Base-by-base conservation (phyloP, 2,329 filamentous ascomycete species). In the Nothophoma quercina region DNA sequence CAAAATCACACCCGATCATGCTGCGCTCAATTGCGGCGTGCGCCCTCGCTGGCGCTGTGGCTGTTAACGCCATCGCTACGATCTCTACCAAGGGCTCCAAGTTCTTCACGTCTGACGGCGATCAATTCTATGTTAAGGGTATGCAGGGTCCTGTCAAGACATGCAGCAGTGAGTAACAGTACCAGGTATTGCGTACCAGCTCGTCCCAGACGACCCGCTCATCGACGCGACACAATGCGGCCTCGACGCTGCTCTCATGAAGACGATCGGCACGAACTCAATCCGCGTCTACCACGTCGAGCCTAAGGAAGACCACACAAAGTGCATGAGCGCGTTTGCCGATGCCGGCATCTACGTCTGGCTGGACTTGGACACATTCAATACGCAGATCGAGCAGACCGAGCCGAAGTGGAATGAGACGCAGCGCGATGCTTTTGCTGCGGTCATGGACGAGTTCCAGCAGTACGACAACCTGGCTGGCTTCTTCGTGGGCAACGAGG, bases 221-320 rank as follows among this genome's bases (percentile, higher is more conserved):
- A 77, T 90, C 62, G 84, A 95, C 70, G 82, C 83, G 32, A 84
- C 84, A 39, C 92, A 96, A 78, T 96, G 91, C 78, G 74, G 82
- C 64, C 85, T 86, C 62, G 92, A 96, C 77, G 87, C 88, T 33
- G 72, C 78, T 13, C 81, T 93, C 68, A 96, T 96, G 89, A 83
- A 90, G 72, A 85, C 86, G 15, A 79, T 96, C 46, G 91, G 90
- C 57, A 85, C 89, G 70, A 96, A 96, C 72, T 83, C 88, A 23
- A 91, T 96, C 67, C 90, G 92, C 51, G 89, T 95, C 52, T 96
- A 96, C 75, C 91, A 96, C 69, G 90, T 96, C 56, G 88, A 96
- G 65, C 78, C 89, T 2, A 72, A 76, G 2, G 85, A 78, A 25
- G 79, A 93, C 70, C 93, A 96, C 74, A 81, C 84, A 51, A 87